Percentiles rank a stretch among this genome's conserved stretches.
Conservation (phyloP, 768 basidiomycete species). For the Suillus subaureus region DNA sequence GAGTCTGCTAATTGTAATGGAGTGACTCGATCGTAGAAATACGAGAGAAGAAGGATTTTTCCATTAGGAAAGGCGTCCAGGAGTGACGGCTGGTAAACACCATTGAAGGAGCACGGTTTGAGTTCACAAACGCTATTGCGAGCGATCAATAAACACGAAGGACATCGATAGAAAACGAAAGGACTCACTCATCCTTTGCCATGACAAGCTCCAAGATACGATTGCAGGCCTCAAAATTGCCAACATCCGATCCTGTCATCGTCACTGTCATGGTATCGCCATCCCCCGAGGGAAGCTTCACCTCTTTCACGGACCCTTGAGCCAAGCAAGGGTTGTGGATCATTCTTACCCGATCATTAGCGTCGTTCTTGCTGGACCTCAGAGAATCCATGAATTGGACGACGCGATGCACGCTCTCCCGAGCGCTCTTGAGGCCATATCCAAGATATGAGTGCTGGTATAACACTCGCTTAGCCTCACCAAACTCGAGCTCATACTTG, state of each 20-base stretch:
- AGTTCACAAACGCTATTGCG: constrained; percentile 72
- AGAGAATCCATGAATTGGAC: constrained; percentile 82
- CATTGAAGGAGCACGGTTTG: constrained; percentile 96
- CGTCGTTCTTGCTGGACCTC: constrained; percentile 23
- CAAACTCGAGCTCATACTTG: constrained; percentile 83
- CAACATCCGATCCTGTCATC: constrained; percentile 84
- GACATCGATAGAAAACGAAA: constrained; percentile 4
- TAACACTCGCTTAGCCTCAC: constrained; percentile 66
- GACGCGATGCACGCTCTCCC: constrained; percentile 82
- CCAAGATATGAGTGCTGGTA: constrained; percentile 99
- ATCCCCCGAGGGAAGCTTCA: constrained; percentile 61
- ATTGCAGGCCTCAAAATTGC: constrained; percentile 85
- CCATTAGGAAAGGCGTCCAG: constrained; percentile 86
- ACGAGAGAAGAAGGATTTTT: constrained; percentile 88
- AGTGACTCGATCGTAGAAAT: constrained; percentile 93
- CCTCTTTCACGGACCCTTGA: constrained; percentile 56
- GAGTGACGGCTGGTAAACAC: constrained; percentile 94
- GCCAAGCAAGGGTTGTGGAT: constrained; percentile 80
- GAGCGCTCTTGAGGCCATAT: constrained; percentile 90
- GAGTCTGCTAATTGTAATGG: constrained; percentile 59
- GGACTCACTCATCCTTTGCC: constrained; percentile 89
- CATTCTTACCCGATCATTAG: constrained; percentile 14
- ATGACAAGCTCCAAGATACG: constrained; percentile 84
- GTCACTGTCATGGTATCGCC: constrained; percentile 57
- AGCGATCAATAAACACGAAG: not conserved